A percentile compares a stretch with the other conserved stretches of the same genome.
Conservation (phyloP, 495 filamentous ascomycete genomes). For the Penicillium nucicola region DNA sequence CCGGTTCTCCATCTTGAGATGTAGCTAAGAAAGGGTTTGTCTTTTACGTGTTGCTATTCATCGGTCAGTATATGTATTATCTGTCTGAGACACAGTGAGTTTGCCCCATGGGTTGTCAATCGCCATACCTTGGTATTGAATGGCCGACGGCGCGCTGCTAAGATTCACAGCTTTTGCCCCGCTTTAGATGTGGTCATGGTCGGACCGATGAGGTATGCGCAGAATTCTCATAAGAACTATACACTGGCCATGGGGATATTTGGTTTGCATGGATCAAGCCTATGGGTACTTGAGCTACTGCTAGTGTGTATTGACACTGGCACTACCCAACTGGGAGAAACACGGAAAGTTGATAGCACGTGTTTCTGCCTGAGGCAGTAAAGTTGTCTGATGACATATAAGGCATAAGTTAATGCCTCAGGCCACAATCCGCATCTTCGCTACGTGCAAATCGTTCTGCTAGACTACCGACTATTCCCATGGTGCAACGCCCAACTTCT, state of each 20-base stretch:
- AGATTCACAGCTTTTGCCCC: constrained; percentile 11
- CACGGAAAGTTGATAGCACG: not conserved
- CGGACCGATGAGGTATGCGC: not conserved
- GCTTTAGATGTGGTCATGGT: constrained; percentile 54
- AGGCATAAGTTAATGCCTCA: constrained; percentile 1
- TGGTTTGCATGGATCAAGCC: not conserved
- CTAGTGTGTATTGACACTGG: not conserved
- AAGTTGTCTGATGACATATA: not conserved
- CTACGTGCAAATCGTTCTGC: too few species aligned
- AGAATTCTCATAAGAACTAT: not conserved
- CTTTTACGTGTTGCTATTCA: not conserved
- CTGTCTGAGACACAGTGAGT: not conserved
- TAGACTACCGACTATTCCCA: too few species aligned
- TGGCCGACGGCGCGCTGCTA: constrained; percentile 2
- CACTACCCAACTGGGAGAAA: not conserved
- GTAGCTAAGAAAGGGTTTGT: too few species aligned
- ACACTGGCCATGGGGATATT: not conserved
- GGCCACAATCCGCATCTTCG: not conserved
- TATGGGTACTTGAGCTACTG: not conserved
- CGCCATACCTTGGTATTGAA: not conserved
- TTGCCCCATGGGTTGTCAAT: not conserved
- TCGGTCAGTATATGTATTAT: not conserved
- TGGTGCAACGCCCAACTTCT: too few species aligned
- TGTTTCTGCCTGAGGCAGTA: constrained; percentile 3
- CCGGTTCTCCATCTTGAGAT: constrained; percentile 18